phyloP scores from a whole-genome alignment of 495 filamentous ascomycete genomes.

The Penicillium macrosclerotiorum region DNA sequence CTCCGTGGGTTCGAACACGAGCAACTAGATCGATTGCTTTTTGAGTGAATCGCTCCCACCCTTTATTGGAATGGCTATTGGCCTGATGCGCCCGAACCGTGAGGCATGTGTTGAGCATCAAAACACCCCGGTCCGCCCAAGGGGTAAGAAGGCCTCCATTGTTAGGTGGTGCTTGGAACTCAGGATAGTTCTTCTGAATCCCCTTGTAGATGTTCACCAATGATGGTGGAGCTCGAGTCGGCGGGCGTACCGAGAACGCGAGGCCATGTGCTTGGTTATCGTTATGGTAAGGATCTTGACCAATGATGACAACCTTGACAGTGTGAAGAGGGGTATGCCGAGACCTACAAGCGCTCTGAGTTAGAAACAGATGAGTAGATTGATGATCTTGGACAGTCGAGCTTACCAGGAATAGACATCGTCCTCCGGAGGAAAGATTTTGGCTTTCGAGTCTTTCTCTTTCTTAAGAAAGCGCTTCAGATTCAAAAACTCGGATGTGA shows the following conservation, averaged over 20 bases:
- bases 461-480: slow-evolving; percentile 83
- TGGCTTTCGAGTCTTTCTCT: slow-evolving; percentile 69
- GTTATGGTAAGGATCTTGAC: slow-evolving; percentile 97
- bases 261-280: slow-evolving; percentile 93
- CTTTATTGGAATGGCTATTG: slow-evolving; percentile 75
- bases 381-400: background rate
- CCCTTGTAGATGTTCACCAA: slow-evolving; percentile 88
- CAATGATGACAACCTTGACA: slow-evolving; percentile 86
- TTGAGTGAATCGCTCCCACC: slow-evolving; percentile 93
- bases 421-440: slow-evolving; percentile 77
- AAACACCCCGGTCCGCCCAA: slow-evolving; percentile 89
- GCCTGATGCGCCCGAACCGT: slow-evolving; percentile 87
- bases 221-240: slow-evolving; percentile 81
- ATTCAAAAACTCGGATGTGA: slow-evolving; percentile 72
- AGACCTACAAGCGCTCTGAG: slow-evolving; percentile 55
- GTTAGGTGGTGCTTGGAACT: slow-evolving; percentile 70
- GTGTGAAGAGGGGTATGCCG: slow-evolving; percentile 82
- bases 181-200: slow-evolving; percentile 82
- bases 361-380: slow-evolving; percentile 6
- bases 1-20: slow-evolving; percentile 67
- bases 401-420: slow-evolving; percentile 93
- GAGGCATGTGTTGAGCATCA: slow-evolving; percentile 89
- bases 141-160: slow-evolving; percentile 79
- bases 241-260: slow-evolving; percentile 88
- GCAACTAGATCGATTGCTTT: slow-evolving; percentile 84